Percentiles rank a stretch among this genome's conserved stretches.
These are phyloP conservation scores for Apostasia shenzhenica DNA, from an alignment of 106 monocot species.

Conservation along the genomic window DNA sequence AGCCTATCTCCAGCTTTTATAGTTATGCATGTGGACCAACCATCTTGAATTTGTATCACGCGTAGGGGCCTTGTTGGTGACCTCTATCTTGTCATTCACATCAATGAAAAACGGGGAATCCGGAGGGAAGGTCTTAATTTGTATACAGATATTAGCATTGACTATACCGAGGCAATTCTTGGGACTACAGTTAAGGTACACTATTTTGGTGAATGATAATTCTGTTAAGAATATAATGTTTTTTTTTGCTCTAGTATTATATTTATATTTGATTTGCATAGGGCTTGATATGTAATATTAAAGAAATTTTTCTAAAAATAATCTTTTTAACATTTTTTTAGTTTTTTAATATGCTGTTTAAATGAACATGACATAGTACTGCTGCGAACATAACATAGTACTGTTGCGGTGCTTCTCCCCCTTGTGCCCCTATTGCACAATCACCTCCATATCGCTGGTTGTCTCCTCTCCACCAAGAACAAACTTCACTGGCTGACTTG, in stretches of 20 bases:
- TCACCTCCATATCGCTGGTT: too few species aligned
- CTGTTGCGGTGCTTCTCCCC: too few species aligned
- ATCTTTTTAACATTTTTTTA: background rate
- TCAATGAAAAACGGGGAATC: constrained; percentile 73
- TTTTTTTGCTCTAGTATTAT: background rate
- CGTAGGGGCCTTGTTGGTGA: constrained; percentile 66
- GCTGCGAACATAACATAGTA: background rate
- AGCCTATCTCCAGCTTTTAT: too few species aligned
- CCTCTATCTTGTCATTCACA: constrained; percentile 71
- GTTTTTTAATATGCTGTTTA: background rate
- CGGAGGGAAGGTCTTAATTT: constrained; percentile 72
- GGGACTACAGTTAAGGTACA: constrained; percentile 77
- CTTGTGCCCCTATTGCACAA: too few species aligned
- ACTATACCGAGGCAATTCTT: constrained; percentile 92
- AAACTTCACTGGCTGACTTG: too few species aligned
- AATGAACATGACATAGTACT: background rate
- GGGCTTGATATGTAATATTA: background rate
- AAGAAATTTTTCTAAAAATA: background rate
- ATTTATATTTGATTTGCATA: background rate
- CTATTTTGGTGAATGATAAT: background rate
- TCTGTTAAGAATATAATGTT: background rate
- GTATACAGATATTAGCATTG: constrained; percentile 60
- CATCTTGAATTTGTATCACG: background rate
- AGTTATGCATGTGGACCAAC: too few species aligned
- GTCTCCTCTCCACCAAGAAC: too few species aligned